phyloP scores from a whole-genome alignment of 2,329 filamentous ascomycete genomes.

The Hypoxylon sp. region DNA sequence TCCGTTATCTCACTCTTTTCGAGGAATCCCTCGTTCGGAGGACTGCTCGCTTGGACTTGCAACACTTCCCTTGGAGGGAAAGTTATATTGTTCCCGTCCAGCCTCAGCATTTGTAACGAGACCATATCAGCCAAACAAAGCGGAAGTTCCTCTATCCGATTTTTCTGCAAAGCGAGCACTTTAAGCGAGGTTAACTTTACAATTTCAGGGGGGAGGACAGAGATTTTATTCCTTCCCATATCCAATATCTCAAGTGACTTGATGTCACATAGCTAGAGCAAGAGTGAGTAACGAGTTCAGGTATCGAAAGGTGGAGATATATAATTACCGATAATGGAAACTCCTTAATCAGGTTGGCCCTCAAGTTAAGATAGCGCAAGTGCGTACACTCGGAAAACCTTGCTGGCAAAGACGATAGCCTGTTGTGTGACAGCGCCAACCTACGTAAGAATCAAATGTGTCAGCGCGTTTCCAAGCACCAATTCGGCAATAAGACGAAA shows the following conservation, averaged over 20 bases:
- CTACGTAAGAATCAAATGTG: conserved; percentile 59
- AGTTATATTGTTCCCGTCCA: conserved; percentile 87
- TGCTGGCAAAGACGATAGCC: conserved; percentile 76
- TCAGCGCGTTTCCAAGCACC: conserved; percentile 40
- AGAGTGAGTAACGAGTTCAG: conserved; percentile 41
- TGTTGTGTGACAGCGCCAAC: conserved; percentile 86
- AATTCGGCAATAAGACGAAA: conserved; percentile 30
- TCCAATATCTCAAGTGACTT: conserved; percentile 93
- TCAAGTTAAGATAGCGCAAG: conserved; percentile 83
- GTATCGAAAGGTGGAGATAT: conserved; percentile 32
- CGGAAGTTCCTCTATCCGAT: conserved; percentile 87
- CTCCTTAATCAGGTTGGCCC: conserved; percentile 80
- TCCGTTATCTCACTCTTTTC: conserved; percentile 77
- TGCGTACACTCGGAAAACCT: conserved; percentile 83
- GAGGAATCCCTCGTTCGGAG: conserved; percentile 68
- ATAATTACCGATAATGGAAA: conserved; percentile 70
- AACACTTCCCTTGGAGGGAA: conserved; percentile 82
- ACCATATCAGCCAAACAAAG: conserved; percentile 90
- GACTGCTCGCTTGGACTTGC: conserved; percentile 69
- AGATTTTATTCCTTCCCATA: conserved; percentile 89
- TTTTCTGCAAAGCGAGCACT: conserved; percentile 89
- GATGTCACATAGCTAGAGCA: conserved; percentile 82
- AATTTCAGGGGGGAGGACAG: conserved; percentile 82
- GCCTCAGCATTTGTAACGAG: conserved; percentile 88
- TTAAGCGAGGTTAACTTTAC: conserved; percentile 86